These are phyloP conservation scores for Entomortierella chlamydospora DNA, from an alignment of 192 early-diverging fungal species.

Conservation along the genomic window DNA sequence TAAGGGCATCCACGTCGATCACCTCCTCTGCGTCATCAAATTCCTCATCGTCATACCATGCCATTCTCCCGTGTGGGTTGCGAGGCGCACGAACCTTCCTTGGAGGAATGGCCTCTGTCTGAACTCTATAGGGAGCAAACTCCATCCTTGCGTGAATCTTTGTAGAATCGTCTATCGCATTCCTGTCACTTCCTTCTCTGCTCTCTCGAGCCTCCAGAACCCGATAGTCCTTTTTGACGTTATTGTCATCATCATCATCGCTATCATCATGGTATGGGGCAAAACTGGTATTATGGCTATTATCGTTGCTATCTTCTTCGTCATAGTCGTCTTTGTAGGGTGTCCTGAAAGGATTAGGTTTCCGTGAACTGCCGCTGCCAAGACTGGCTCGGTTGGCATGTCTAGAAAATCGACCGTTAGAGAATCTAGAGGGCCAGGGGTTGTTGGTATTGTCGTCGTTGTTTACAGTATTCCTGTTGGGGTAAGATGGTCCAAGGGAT, in stretches of 20 bases:
- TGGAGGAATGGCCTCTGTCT: neutral
- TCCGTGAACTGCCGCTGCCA: neutral
- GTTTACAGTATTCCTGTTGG: slow-evolving; percentile 12
- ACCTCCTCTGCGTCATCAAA: slow-evolving; percentile 35
- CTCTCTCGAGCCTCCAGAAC: no score
- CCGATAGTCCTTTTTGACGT: neutral
- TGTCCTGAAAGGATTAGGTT: slow-evolving; percentile 25
- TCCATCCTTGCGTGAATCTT: slow-evolving; percentile 12
- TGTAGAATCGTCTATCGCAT: neutral
- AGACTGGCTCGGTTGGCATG: neutral
- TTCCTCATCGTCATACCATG: slow-evolving; percentile 21
- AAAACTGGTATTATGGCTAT: slow-evolving; percentile 4
- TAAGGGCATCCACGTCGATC: slow-evolving; percentile 39
- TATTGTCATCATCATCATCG: slow-evolving; percentile 5
- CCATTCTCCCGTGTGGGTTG: slow-evolving; percentile 28
- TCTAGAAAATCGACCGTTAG: slow-evolving; percentile 29
- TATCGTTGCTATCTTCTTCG: slow-evolving; percentile 1
- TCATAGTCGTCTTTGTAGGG: slow-evolving; percentile 15
- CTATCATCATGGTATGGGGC: slow-evolving; percentile 22
- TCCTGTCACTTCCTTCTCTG: neutral
- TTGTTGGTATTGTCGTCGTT: neutral
- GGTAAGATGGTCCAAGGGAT: neutral
- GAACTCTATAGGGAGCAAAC: slow-evolving; percentile 2
- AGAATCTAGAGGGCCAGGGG: slow-evolving; percentile 38
- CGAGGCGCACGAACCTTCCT: slow-evolving; percentile 17